phyloP scores from a whole-genome alignment of 345 rosid genomes.

The Gossypioides kirkii region DNA sequence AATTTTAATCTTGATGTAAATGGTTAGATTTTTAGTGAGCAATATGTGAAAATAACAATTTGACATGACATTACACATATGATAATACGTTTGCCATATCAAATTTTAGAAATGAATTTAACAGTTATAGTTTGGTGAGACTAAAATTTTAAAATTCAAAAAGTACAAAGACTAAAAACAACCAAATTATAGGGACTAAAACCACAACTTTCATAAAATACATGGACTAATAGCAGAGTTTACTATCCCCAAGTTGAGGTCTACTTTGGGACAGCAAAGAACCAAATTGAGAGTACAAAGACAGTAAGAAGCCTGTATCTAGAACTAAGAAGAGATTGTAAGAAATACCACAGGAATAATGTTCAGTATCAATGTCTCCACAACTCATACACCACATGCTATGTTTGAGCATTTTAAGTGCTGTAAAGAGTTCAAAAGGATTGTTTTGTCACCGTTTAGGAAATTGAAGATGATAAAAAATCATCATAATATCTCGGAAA shows the following conservation, averaged over 20 bases:
- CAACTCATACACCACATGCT: constrained; percentile 6
- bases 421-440: background rate
- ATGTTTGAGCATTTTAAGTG: constrained; percentile 4
- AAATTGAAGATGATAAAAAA: constrained; percentile 10
- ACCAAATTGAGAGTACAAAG: background rate
- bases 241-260: background rate
- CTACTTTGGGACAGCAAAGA: background rate
- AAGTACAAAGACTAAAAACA: too few relatives aligned
- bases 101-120: too few relatives aligned
- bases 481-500: constrained; percentile 74
- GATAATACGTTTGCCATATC: too few relatives aligned
- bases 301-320: background rate
- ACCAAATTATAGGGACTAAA: too few relatives aligned
- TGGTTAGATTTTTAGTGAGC: too few relatives aligned
- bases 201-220: too few relatives aligned
- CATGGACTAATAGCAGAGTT: too few relatives aligned
- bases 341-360: background rate
- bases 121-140: too few relatives aligned
- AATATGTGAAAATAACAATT: too few relatives aligned
- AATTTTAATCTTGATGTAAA: too few relatives aligned
- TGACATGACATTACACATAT: too few relatives aligned
- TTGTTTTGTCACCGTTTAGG: background rate
- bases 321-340: background rate
- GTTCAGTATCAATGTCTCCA: background rate
- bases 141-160: too few relatives aligned